phyloP scores from a whole-genome alignment of 495 filamentous ascomycete genomes.

The Xylaria bambusicola region DNA sequence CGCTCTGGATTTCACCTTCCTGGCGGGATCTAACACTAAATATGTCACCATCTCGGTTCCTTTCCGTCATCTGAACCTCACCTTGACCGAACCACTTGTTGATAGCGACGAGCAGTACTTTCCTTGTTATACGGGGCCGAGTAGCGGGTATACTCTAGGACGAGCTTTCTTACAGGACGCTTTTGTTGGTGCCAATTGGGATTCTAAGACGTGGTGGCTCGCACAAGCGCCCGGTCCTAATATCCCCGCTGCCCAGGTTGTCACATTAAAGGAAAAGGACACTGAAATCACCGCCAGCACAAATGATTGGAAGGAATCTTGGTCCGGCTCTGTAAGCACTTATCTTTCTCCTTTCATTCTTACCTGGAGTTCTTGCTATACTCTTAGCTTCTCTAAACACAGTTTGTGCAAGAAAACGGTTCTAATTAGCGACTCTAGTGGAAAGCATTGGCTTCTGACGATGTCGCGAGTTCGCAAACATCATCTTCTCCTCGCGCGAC shows the following conservation, averaged over 20 bases:
- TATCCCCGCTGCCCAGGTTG: constrained; percentile 24
- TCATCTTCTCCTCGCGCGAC: constrained; percentile 19
- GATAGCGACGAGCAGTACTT: constrained; percentile 47
- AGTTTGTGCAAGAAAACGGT: not conserved
- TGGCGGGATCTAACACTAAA: constrained; percentile 27
- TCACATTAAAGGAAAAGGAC: constrained; percentile 19
- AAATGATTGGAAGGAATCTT: constrained; percentile 40
- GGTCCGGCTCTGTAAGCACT: constrained; percentile 34
- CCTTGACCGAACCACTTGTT: constrained; percentile 50
- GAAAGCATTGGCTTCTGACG: constrained; percentile 30
- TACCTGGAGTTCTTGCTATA: not conserved
- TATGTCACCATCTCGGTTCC: constrained; percentile 56
- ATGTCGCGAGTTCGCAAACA: constrained; percentile 12
- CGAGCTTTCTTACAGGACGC: constrained; percentile 61
- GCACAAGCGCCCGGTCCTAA: constrained; percentile 54
- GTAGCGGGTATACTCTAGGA: constrained; percentile 43
- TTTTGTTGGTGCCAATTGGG: constrained; percentile 56
- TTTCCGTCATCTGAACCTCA: constrained; percentile 55
- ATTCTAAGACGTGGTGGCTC: constrained; percentile 46
- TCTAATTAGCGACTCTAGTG: constrained; percentile 25
- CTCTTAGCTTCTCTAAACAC: not conserved
- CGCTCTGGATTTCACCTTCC: constrained; percentile 54
- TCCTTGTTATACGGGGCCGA: constrained; percentile 46
- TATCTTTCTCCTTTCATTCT: not conserved
- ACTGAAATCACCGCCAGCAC: constrained; percentile 30